Base-by-base conservation (phyloP, 2,329 filamentous ascomycete species). In the Exophiala sp. region DNA sequence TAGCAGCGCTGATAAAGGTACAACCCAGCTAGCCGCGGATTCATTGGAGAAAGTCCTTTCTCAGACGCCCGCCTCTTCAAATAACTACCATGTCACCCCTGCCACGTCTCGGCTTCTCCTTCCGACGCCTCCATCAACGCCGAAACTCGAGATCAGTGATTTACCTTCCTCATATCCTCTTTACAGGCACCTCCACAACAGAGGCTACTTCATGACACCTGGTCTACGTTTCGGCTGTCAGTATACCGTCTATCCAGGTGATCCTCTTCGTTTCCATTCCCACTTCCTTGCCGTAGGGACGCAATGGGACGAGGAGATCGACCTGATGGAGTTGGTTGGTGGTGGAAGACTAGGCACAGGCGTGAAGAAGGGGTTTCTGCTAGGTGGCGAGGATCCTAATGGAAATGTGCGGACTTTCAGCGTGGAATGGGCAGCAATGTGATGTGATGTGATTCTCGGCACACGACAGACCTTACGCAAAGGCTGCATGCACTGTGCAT, bases 341-440 rank as follows among this genome's bases (percentile, higher is more conserved):
- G 89, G 88, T 6, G 93, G 93, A 3, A 78, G 93, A 59, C 68
- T 98, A 56, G 93, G 90, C 0, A 97, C 93, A 1, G 88, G 88
- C 43, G 93, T 97, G 16, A 98, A 98, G 75, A 98, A 98, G 70
- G 87, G 88, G 0, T 96, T 89, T 62, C 71, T 98, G 46, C 77
- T 98, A 50, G 91, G 90, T 5, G 89, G 88, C 63, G 19, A 55
- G 66, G 44, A 68, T 55, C 38, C 34, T 14, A 27, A 24, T 47
- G 61, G 49, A 46, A 59, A 55, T 24, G 68, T 91, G 18, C 77
- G 86, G 58, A 80, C 85, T 0, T 95, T 95, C 63, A 90, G 86
- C 60, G 79, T 96, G 46, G 90, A 96, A 70, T 96, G 90, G 91
- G 90, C 87, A 46, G 89, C 86, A 23, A 93, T 96, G 83, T 96